Conservation (phyloP, 495 filamentous ascomycete species). For the Penicillium antarcticum region DNA sequence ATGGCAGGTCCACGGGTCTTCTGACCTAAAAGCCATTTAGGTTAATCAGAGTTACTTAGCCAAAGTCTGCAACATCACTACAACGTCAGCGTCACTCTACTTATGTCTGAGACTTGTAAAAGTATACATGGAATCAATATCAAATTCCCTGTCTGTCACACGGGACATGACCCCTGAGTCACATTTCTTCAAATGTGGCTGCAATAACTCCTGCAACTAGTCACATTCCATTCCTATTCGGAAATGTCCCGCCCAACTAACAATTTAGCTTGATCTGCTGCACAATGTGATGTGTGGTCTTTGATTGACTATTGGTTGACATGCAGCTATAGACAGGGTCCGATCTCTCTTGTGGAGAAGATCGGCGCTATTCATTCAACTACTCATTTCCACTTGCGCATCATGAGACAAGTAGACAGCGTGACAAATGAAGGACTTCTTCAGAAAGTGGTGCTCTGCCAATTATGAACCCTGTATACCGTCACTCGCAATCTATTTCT, state of each 20-base stretch:
- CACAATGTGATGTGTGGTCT: conserved; percentile 1
- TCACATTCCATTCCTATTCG: conserved; percentile 24
- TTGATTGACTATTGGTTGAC: conserved; percentile 10
- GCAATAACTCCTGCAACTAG: conserved; percentile 19
- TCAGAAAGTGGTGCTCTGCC: not conserved
- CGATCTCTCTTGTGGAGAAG: conserved; percentile 15
- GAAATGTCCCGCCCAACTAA: conserved; percentile 7
- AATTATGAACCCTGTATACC: conserved; percentile 2
- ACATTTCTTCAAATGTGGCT: conserved; percentile 16
- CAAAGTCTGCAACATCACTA: too few species aligned
- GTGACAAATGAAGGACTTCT: conserved; percentile 11
- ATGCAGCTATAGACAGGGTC: conserved; percentile 9
- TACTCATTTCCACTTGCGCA: conserved; percentile 9
- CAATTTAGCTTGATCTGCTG: conserved; percentile 4
- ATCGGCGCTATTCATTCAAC: conserved; percentile 18
- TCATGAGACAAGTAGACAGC: conserved; percentile 19
- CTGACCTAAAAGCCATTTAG: conserved; percentile 2
- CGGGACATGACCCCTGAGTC: conserved; percentile 18
- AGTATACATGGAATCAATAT: too few species aligned
- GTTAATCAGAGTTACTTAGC: not conserved
- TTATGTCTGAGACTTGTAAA: not conserved
- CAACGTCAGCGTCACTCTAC: too few species aligned
- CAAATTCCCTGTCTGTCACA: not conserved
- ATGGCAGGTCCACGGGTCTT: not conserved
- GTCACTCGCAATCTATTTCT: conserved; percentile 19